phyloP scores from a whole-genome alignment of 2,329 filamentous ascomycete genomes.

The Colletotrichum sp. region DNA sequence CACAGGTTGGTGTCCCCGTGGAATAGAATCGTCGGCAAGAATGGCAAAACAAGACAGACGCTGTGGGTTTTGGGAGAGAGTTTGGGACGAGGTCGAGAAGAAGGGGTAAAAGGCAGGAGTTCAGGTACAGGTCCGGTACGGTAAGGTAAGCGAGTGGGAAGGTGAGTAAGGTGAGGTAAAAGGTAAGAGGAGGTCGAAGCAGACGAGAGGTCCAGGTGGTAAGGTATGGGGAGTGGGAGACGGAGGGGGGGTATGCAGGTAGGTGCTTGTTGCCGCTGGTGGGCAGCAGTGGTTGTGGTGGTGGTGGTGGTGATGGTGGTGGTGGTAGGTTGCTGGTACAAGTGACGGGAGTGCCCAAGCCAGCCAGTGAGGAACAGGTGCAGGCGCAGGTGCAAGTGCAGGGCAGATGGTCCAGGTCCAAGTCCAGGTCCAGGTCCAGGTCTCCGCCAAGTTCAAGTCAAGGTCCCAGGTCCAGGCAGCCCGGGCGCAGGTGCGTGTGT shows the following conservation, averaged over 20 bases:
- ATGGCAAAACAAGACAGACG: not conserved
- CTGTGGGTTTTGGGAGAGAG: not conserved
- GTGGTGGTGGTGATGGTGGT: not conserved
- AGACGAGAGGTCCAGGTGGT: not conserved
- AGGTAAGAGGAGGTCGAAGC: not conserved
- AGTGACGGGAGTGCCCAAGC: not conserved
- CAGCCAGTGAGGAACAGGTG: not conserved
- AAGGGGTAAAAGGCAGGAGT: not conserved
- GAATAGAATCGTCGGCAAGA: not conserved
- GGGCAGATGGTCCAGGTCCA: not conserved
- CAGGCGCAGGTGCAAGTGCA: not conserved
- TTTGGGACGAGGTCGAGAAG: not conserved
- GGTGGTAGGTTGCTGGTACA: not conserved
- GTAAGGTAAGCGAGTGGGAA: constrained; percentile 9
- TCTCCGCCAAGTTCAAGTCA: not conserved
- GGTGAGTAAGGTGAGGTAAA: not conserved
- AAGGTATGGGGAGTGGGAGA: not conserved
- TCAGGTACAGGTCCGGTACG: not conserved
- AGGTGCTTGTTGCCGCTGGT: not conserved
- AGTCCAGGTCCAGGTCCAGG: not conserved
- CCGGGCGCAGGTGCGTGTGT: constrained; percentile 10
- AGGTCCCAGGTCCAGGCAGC: not conserved
- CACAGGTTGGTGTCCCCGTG: not conserved
- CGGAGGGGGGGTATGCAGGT: not conserved
- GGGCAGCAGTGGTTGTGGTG: not conserved